These are phyloP conservation scores for Tarenaya hassleriana DNA, from an alignment of 345 rosid species.

Conservation along the genomic window DNA sequence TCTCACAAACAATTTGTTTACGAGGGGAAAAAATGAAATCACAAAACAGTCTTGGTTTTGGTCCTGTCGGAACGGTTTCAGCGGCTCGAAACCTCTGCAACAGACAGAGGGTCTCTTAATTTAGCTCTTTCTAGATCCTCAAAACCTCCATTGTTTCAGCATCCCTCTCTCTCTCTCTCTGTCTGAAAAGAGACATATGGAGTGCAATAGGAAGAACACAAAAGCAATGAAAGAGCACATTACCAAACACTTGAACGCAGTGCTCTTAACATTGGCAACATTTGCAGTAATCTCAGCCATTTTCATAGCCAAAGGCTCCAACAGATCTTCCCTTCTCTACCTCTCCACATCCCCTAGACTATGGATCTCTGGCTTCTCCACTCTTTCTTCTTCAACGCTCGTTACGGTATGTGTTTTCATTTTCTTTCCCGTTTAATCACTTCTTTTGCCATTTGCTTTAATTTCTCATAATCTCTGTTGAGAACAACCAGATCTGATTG, in stretches of 20 bases:
- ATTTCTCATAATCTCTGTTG: neutral
- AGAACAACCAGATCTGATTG: neutral
- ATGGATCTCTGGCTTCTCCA: slow-evolving; percentile 27
- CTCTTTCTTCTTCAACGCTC: no score
- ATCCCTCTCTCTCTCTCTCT: neutral
- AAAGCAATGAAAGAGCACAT: slow-evolving; percentile 25
- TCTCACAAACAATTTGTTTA: no score
- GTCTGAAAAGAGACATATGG: neutral
- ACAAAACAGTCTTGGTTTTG: no score
- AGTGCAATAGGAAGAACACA: slow-evolving; percentile 3
- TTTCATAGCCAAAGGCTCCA: slow-evolving; percentile 18
- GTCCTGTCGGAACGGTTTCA: no score
- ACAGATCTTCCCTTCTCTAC: slow-evolving; percentile 24
- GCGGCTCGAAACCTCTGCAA: no score
- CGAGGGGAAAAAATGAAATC: no score
- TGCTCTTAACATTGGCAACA: slow-evolving; percentile 28
- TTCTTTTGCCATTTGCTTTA: neutral
- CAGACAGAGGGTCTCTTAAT: slow-evolving; percentile 4
- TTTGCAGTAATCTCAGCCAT: slow-evolving; percentile 23
- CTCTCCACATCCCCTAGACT: slow-evolving; percentile 27
- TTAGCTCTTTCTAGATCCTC: slow-evolving; percentile 18
- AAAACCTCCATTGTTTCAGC: slow-evolving; percentile 19
- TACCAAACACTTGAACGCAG: slow-evolving; percentile 25
- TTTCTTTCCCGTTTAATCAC: neutral
- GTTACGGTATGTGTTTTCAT: slow-evolving; percentile 13